Conservation (phyloP, 805 yeast genomes). For the Candida lessepsii region DNA sequence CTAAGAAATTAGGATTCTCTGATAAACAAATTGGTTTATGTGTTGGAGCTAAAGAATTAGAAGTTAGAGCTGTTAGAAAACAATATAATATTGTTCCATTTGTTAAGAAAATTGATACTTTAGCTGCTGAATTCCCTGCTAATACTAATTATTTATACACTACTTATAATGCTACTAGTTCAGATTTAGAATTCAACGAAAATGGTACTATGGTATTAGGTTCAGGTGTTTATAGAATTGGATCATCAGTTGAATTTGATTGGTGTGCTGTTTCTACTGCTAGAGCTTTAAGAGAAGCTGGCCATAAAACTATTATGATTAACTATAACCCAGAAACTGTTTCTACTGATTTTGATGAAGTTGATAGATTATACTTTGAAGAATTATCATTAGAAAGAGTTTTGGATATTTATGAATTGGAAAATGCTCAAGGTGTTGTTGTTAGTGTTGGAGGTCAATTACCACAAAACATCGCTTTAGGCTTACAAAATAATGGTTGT, state of each 20-base stretch:
- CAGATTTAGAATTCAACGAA: slow-evolving; percentile 83
- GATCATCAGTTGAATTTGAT: slow-evolving; percentile 97
- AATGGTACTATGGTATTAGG: slow-evolving; percentile 94
- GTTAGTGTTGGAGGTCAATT: slow-evolving; percentile 98
- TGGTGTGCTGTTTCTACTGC: slow-evolving; percentile 99
- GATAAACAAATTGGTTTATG: slow-evolving; percentile 88
- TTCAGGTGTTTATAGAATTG: slow-evolving; percentile 98
- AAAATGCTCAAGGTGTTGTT: slow-evolving; percentile 84
- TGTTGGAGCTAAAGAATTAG: slow-evolving; percentile 70
- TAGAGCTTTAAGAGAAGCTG: slow-evolving; percentile 83
- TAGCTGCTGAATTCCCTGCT: slow-evolving; percentile 99
- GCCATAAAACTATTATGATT: slow-evolving; percentile 90
- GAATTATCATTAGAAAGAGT: slow-evolving; percentile 95
- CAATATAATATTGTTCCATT: slow-evolving; percentile 80
- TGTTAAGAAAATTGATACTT: slow-evolving; percentile 94
- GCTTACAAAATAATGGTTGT: slow-evolving; percentile 78
- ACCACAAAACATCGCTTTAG: slow-evolving; percentile 94
- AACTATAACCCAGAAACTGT: slow-evolving; percentile 99
- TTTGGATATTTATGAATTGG: slow-evolving; percentile 94
- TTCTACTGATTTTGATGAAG: slow-evolving; percentile 98
- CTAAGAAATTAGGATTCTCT: slow-evolving; percentile 93
- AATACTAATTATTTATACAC: slow-evolving; percentile 93
- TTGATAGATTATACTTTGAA: slow-evolving; percentile 94
- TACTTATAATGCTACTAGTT: slow-evolving; percentile 86
- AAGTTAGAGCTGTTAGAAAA: slow-evolving; percentile 81